Conservation (phyloP, 2,329 filamentous ascomycete genomes). For the Colletotrichum melonis region DNA sequence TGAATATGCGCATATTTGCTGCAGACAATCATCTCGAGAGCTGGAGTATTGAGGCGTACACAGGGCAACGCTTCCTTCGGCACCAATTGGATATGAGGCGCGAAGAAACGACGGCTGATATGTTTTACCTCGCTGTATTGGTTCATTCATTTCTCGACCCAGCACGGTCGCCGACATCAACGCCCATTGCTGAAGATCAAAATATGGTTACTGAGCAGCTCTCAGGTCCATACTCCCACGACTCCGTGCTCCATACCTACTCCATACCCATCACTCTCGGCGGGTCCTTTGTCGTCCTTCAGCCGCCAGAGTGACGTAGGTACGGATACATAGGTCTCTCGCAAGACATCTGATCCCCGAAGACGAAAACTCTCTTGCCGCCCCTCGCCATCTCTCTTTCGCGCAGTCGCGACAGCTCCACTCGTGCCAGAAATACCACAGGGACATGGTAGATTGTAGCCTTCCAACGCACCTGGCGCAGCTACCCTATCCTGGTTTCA, state of each 20-base stretch:
- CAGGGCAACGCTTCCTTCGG: not conserved
- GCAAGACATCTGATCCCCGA: not conserved
- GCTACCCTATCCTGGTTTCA: not conserved
- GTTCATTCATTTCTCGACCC: not conserved
- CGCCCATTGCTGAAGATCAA: not conserved
- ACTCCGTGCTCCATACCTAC: too few relatives aligned
- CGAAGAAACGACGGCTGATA: not conserved
- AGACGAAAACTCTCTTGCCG: not conserved
- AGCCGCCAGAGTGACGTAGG: conserved; percentile 22
- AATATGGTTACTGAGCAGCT: not conserved
- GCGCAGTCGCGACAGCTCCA: conserved; percentile 5
- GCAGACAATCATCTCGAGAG: not conserved
- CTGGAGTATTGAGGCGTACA: not conserved
- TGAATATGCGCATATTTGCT: not conserved
- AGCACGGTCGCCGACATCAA: not conserved
- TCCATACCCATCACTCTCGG: not conserved
- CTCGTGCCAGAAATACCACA: not conserved
- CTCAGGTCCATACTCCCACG: not conserved
- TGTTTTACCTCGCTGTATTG: not conserved
- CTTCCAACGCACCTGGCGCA: not conserved
- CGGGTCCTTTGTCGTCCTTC: not conserved
- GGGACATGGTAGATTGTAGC: not conserved
- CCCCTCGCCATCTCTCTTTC: not conserved
- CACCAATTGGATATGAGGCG: not conserved
- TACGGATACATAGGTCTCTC: not conserved